Percentiles rank a stretch among this genome's conserved stretches.
These are phyloP conservation scores for Microstroma glucosiphilum DNA, from an alignment of 1,284 basidiomycete genomes.

Conservation along the genomic window DNA sequence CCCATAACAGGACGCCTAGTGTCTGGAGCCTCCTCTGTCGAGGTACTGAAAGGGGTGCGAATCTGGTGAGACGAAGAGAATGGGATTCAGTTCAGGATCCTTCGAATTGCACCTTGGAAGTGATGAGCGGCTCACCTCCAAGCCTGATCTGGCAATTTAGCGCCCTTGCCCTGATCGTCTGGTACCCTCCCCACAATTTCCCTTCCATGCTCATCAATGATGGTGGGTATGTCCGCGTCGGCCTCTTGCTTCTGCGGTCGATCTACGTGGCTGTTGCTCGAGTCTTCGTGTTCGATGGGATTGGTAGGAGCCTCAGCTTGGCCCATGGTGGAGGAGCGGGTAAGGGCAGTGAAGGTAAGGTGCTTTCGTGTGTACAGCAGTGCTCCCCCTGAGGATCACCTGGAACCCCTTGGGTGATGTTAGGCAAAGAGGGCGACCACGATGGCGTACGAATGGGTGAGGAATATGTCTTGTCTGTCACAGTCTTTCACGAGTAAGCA, in stretches of 20 bases:
- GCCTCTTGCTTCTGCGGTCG: not conserved
- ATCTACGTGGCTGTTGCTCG: not conserved
- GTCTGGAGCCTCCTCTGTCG: slow-evolving; percentile 46
- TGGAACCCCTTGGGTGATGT: no score
- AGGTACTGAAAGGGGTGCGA: slow-evolving; percentile 43
- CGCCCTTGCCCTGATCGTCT: not conserved
- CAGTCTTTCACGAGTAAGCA: no score
- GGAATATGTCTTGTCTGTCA: no score
- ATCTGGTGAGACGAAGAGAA: slow-evolving; percentile 15
- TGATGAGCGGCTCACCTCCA: not conserved
- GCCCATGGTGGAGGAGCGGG: no score
- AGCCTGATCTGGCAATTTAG: not conserved
- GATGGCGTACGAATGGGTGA: no score
- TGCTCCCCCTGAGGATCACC: no score
- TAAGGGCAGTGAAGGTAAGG: no score
- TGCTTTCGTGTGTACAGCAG: no score
- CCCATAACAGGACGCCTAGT: slow-evolving; percentile 71
- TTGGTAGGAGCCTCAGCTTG: no score
- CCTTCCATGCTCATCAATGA: slow-evolving; percentile 4
- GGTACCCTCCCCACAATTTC: not conserved
- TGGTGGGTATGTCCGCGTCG: not conserved
- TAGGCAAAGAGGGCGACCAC: no score
- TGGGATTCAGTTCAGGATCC: not conserved
- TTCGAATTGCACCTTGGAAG: not conserved
- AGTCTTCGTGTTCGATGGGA: not conserved